Percentiles rank a stretch among this genome's conserved stretches.
Evolutionary conservation across 139 green algal species (phyloP).

Genomic region (Chlorella sp.): DNA sequence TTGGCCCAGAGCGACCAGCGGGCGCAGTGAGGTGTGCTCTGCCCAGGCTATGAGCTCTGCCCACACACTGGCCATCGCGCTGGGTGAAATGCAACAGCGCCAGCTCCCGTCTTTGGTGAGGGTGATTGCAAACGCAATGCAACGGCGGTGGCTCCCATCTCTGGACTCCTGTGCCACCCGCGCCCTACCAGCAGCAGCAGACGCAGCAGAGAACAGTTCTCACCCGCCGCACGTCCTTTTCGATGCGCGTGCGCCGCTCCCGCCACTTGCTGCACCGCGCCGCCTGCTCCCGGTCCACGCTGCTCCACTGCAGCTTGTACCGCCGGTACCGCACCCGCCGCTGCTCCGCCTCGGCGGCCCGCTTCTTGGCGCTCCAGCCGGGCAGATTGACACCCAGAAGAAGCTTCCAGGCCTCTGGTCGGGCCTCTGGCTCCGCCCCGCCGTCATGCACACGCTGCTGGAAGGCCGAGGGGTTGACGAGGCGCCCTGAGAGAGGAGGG

Average conservation of each 20-base stretch:
- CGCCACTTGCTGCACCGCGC: constrained; percentile 78
- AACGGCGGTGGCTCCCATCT: no score
- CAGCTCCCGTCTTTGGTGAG: no score
- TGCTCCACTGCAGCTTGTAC: constrained; percentile 80
- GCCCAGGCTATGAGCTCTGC: no score
- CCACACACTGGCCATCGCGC: background rate
- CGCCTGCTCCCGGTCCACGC: constrained; percentile 73
- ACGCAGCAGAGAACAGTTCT: background rate
- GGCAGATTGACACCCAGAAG: constrained; percentile 80
- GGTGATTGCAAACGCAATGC: no score
- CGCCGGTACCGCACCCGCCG: constrained; percentile 58
- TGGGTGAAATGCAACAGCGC: no score
- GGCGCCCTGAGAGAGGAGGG: constrained; percentile 47
- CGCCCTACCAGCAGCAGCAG: background rate
- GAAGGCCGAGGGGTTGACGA: constrained; percentile 65
- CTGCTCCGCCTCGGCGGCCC: constrained; percentile 12
- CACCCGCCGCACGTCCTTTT: constrained; percentile 88
- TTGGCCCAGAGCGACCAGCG: no score
- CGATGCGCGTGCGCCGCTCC: constrained; percentile 70
- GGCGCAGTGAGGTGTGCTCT: no score
- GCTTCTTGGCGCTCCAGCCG: constrained; percentile 50
- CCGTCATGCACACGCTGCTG: constrained; percentile 68
- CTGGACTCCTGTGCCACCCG: no score
- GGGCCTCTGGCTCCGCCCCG: constrained; percentile 60
- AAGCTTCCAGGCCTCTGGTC: constrained; percentile 83